Base-by-base conservation (phyloP, 257 asterid genomes). In the Forsythia viridissima region DNA sequence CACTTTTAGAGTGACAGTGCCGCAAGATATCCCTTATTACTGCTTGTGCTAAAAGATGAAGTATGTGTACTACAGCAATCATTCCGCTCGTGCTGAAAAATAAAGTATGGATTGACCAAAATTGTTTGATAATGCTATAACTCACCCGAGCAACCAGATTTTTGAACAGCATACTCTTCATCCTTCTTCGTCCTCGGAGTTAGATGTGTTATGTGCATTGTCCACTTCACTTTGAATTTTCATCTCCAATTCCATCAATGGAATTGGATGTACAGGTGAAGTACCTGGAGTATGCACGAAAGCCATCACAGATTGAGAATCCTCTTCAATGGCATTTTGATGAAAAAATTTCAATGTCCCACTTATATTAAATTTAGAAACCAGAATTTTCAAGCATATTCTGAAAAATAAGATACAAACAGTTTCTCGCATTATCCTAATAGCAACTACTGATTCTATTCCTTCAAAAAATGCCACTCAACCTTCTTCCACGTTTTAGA, bases 111-210 rank as follows among this genome's bases (percentile, higher is more conserved):
- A 24, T 24, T 61, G 39, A 61, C 39, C 38, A 61, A 15, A 3
- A 11, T 63, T 1, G 12, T 8, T 30, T 63, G 6, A 63, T 30
- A 63, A 63, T 9, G 40, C 6, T 9, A 71, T 39, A 30, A 72
- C 72, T 63, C 24, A 83, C 77, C 76, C 59, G 13, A 46, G 66
- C 51, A 67, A 76, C 51, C 80, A 73, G 6, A 57, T 70, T 70
- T 13, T 4, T 21, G 18, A 5, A 63, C 21, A 39, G 57, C 63
- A 51, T 59, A 57, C 66, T 67, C 48, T 24, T 86, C 86, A 86
- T 79, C 83, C 83, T 81, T 84, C 83, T 72, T 66, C 88, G 2
- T 84, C 86, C 76, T 84, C 83, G 8, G 85, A 72, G 73, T 74
- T 76, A 8, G 86, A 59, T 30, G 75, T 15, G 71, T 76, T 75